phyloP scores from a whole-genome alignment of 108 stramenopile species.

The Cyclotella cryptica region DNA sequence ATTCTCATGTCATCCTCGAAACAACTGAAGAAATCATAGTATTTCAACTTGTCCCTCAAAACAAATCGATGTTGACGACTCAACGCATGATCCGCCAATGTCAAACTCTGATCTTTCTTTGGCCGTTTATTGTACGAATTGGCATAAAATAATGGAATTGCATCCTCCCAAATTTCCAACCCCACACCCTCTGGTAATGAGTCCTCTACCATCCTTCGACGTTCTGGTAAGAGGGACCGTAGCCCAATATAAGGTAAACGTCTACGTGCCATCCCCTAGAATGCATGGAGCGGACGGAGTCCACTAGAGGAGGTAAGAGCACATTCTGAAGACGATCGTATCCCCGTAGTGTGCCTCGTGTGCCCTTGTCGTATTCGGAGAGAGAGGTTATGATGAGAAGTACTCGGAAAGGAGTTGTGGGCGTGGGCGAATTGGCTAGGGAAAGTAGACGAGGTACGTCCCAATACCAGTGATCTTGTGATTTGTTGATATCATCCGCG shows the following conservation, averaged over 20 bases:
- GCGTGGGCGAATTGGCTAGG: slow-evolving; percentile 17
- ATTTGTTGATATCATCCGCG: not conserved
- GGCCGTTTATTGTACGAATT: slow-evolving; percentile 27
- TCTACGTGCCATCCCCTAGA: slow-evolving; percentile 72
- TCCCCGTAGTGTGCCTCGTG: slow-evolving; percentile 31
- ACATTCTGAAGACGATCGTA: slow-evolving; percentile 40
- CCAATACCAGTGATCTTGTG: slow-evolving; percentile 9
- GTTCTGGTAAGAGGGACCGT: slow-evolving; percentile 51
- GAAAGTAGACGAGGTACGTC: slow-evolving; percentile 29
- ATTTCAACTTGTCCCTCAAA: slow-evolving; percentile 73
- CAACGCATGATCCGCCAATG: slow-evolving; percentile 48
- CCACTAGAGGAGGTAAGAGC: slow-evolving; percentile 25
- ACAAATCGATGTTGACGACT: slow-evolving; percentile 85
- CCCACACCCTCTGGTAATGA: slow-evolving; percentile 58
- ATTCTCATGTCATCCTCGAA: slow-evolving; percentile 83
- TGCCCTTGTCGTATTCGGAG: slow-evolving; percentile 49
- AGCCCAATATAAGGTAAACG: slow-evolving; percentile 64
- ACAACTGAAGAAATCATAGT: slow-evolving; percentile 71
- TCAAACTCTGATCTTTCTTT: slow-evolving; percentile 28
- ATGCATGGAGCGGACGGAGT: slow-evolving; percentile 40
- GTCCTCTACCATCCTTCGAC: slow-evolving; percentile 56
- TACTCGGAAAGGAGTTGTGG: slow-evolving; percentile 14
- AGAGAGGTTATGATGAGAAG: slow-evolving; percentile 39
- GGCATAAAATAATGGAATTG: slow-evolving; percentile 65
- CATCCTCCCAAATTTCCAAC: slow-evolving; percentile 74